These are phyloP conservation scores for Meira miltonrushii DNA, from an alignment of 1,284 basidiomycete genomes.

Conservation along the genomic window DNA sequence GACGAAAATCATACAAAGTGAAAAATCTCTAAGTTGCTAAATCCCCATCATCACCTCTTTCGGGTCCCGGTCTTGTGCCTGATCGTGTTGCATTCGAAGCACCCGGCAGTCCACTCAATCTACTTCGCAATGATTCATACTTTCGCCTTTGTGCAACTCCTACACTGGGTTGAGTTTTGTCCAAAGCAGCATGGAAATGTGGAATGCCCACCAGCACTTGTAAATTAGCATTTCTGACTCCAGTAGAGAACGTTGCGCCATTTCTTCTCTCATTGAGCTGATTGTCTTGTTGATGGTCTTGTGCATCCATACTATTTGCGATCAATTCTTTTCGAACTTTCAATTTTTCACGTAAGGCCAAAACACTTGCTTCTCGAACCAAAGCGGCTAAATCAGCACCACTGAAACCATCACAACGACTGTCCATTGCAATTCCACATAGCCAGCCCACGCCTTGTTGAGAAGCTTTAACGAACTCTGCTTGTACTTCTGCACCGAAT, in stretches of 20 bases:
- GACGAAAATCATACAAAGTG: not conserved
- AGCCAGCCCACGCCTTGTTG: conserved; percentile 22
- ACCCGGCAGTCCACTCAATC: conserved; percentile 15
- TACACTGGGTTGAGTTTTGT: conserved; percentile 83
- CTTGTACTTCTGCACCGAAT: conserved; percentile 60
- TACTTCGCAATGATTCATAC: conserved; percentile 60
- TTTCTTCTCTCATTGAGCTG: not conserved
- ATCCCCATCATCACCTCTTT: not conserved
- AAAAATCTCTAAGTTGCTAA: not conserved
- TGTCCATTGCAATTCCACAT: conserved; percentile 15
- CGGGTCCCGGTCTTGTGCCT: not conserved
- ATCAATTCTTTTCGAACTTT: conserved; percentile 2
- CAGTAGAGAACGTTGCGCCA: not conserved
- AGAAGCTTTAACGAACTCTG: conserved; percentile 59
- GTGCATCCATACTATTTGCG: conserved; percentile 1
- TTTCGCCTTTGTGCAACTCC: conserved; percentile 70
- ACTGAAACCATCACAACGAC: conserved; percentile 40
- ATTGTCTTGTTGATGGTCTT: conserved; percentile 19
- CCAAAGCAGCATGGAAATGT: conserved; percentile 72
- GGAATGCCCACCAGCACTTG: conserved; percentile 52
- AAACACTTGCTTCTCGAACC: conserved; percentile 69
- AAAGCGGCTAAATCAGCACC: conserved; percentile 50
- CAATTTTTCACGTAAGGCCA: conserved; percentile 64
- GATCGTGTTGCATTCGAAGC: not conserved
- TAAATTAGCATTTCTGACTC: not conserved